These are phyloP conservation scores for Boletus pseudo-olivaceus DNA, from an alignment of 768 basidiomycete genomes.

Conservation along the genomic window DNA sequence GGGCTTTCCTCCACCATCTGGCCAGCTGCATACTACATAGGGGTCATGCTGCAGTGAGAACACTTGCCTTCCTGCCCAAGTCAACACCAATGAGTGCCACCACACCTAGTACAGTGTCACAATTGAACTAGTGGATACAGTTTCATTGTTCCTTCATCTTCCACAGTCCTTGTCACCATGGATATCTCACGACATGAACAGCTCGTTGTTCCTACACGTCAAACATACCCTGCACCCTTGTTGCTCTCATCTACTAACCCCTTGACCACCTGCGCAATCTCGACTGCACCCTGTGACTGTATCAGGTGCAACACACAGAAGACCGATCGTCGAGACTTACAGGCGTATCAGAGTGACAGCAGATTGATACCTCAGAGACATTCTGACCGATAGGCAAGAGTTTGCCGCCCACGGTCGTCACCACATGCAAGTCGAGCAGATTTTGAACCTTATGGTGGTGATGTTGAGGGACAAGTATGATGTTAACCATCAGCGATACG, in stretches of 20 bases:
- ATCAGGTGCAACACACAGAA: background rate
- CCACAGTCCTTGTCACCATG: background rate
- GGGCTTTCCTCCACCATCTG: too few relatives aligned
- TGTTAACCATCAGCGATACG: background rate
- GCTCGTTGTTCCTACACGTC: background rate
- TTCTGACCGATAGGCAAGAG: constrained; percentile 42
- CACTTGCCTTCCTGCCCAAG: background rate
- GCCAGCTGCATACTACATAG: too few relatives aligned
- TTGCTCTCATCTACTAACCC: constrained; percentile 55
- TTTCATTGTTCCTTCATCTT: background rate
- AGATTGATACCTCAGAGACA: constrained; percentile 54
- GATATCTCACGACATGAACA: background rate
- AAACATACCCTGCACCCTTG: constrained; percentile 28
- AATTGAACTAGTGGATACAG: background rate
- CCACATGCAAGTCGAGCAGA: constrained; percentile 39
- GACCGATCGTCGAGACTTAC: constrained; percentile 32
- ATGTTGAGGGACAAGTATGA: background rate
- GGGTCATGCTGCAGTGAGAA: background rate
- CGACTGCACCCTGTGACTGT: constrained; percentile 44
- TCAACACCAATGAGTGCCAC: background rate
- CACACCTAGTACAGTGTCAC: background rate
- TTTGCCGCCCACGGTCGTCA: constrained; percentile 46
- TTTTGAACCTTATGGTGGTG: constrained; percentile 37
- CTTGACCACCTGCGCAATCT: constrained; percentile 51
- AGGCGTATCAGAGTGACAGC: constrained; percentile 64